These are phyloP conservation scores for Leccinum fibrillosum DNA, from an alignment of 768 basidiomycete genomes.

Conservation along the genomic window DNA sequence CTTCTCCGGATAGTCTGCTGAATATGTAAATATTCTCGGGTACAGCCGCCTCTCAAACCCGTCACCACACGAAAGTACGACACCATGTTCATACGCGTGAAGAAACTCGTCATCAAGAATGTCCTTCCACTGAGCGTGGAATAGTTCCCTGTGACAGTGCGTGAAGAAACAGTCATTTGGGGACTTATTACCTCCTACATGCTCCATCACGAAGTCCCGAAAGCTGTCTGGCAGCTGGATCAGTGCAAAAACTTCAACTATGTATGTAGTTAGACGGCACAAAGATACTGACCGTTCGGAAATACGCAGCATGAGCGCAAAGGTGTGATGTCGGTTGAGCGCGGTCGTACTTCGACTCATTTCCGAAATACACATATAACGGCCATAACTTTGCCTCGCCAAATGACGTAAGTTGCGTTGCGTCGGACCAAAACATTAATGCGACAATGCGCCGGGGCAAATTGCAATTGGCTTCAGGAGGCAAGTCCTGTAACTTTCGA, in stretches of 20 bases:
- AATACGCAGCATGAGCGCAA: conserved; percentile 13
- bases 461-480: conserved; percentile 15
- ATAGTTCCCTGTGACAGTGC: background rate
- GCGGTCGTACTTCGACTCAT: conserved; percentile 24
- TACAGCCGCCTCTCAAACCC: background rate
- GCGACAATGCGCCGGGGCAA: background rate
- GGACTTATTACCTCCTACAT: background rate
- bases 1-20: background rate
- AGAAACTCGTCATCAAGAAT: background rate
- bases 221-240: background rate
- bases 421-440: background rate
- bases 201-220: background rate
- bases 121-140: background rate
- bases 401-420: background rate
- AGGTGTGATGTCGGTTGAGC: conserved; percentile 10
- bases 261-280: background rate
- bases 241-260: background rate
- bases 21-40: background rate
- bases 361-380: conserved; percentile 22
- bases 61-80: background rate
- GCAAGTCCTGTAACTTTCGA: conserved; percentile 12
- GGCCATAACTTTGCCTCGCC: conserved; percentile 15
- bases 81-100: background rate
- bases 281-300: conserved; percentile 2
- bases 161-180: background rate